Conservation (phyloP, 768 basidiomycete genomes). For the Chalciporus chontae region DNA sequence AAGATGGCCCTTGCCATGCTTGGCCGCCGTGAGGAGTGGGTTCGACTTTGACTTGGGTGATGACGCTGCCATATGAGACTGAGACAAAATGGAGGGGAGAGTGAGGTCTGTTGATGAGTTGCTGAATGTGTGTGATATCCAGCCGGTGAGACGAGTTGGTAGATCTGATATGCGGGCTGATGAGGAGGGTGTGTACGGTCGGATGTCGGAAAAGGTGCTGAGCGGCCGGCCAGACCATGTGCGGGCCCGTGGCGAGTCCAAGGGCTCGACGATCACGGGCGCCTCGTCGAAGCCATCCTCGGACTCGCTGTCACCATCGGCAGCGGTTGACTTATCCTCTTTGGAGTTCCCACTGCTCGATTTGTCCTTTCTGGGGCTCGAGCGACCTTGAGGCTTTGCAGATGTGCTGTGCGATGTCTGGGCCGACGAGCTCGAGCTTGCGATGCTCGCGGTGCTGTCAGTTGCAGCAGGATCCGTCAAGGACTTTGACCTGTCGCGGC, state of each 20-base stretch:
- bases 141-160: slow-evolving; percentile 72
- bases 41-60: slow-evolving; percentile 44
- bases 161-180: slow-evolving; percentile 60
- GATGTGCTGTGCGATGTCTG: slow-evolving; percentile 28
- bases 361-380: slow-evolving; percentile 31
- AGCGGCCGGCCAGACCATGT: slow-evolving; percentile 56
- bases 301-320: slow-evolving; percentile 32
- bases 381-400: slow-evolving; percentile 26
- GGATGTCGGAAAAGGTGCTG: slow-evolving; percentile 41
- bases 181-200: slow-evolving; percentile 44
- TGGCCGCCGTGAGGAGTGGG: slow-evolving; percentile 64
- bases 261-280: slow-evolving; percentile 68
- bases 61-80: slow-evolving; percentile 34
- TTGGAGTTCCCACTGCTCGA: slow-evolving; percentile 29
- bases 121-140: slow-evolving; percentile 78
- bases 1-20: slow-evolving; percentile 70
- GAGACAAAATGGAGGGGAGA: slow-evolving; percentile 56
- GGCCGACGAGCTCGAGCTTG: slow-evolving; percentile 41
- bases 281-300: slow-evolving; percentile 43
- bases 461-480: slow-evolving; percentile 37
- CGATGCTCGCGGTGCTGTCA: slow-evolving; percentile 34
- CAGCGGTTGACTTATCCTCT: slow-evolving; percentile 20
- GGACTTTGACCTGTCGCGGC: slow-evolving; percentile 59
- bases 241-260: slow-evolving; percentile 49
- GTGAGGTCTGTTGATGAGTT: slow-evolving; percentile 70